Percentiles rank a stretch among this genome's conserved stretches.
Conservation (phyloP, 345 rosid genomes). For the Dimocarpus longan region DNA sequence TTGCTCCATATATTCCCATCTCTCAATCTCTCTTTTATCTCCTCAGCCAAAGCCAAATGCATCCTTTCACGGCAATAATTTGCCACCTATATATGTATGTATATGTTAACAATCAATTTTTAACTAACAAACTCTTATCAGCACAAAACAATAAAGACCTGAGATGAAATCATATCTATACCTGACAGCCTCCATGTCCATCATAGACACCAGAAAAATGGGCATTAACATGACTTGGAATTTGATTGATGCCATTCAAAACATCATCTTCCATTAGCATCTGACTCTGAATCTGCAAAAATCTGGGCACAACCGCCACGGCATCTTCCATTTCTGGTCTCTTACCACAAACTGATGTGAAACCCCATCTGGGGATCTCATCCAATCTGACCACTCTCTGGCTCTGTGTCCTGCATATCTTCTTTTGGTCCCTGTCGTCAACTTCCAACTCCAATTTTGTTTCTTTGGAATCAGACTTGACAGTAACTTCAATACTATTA, state of each 20-base stretch:
- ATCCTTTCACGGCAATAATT: conserved; percentile 62
- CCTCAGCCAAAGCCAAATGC: conserved; percentile 69
- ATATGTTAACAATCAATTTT: background rate
- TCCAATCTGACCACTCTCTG: conserved; percentile 32
- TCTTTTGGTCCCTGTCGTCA: conserved; percentile 28
- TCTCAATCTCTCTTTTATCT: conserved; percentile 46
- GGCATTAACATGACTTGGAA: conserved; percentile 28
- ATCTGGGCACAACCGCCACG: conserved; percentile 49
- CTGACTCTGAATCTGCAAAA: conserved; percentile 44
- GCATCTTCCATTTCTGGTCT: conserved; percentile 90
- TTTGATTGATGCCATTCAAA: conserved; percentile 28
- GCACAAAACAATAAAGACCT: background rate
- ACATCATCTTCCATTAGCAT: conserved; percentile 29
- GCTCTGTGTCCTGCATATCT: conserved; percentile 41
- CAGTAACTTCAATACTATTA: conserved; percentile 21
- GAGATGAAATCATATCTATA: conserved; percentile 26
- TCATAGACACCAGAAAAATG: conserved; percentile 83
- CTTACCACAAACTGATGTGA: conserved; percentile 62
- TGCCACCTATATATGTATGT: conserved; percentile 48
- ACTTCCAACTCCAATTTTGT: conserved; percentile 20
- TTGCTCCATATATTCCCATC: conserved; percentile 30
- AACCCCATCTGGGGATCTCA: conserved; percentile 57
- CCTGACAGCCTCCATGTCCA: conserved; percentile 85
- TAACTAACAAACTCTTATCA: too few relatives aligned
- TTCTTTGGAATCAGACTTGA: conserved; percentile 3